Evolutionary conservation across 768 basidiomycete genomes (phyloP), one percentile per base, ranked within the genome.

Genomic region (Dentipellis sp.): DNA sequence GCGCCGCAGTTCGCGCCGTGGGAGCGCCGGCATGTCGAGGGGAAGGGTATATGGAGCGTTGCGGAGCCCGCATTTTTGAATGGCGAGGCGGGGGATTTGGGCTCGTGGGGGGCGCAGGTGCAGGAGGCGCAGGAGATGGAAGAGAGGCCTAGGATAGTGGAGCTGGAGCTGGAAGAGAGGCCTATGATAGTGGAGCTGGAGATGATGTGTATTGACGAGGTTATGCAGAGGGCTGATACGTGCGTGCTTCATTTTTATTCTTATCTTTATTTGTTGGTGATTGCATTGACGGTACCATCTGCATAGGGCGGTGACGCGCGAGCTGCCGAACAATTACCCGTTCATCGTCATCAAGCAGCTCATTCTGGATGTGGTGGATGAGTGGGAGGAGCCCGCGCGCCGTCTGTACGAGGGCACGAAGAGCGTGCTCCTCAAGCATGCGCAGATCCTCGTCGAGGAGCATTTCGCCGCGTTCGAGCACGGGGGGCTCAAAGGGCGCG

Each of bases 311-410:
- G 76, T 82, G 3, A 83, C 86, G 0, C 79, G 88, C 1, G 86
- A 89, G 61, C 74, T 89, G 0, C 86, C 86, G 0, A 82, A 79
- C 12, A 76, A 78, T 57, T 84, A 80, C 57, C 86, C 86, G 0
- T 88, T 83, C 57, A 70, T 81, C 0, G 81, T 88, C 0, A 78
- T 81, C 50, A 66, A 73, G 10, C 63, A 66, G 0, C 83, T 78
- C 57, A 83, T 89, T 52, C 53, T 62, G 2, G 56, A 66, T 0
- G 65, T 81, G 36, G 73, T 78, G 3, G 37, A 61, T 12, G 62
- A 77, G 50, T 88, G 86, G 87, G 50, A 55, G 0, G 45, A 40
- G 0, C 87, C 84, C 0, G 70, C 81, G 0, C 62, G 72, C 16
- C 23, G 53, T 0, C 73, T 88, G 8, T 81, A 79, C 54, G 68